These are phyloP conservation scores for Colletotrichum australisinense DNA, from an alignment of 2,329 filamentous ascomycete genomes.

Conservation along the genomic window DNA sequence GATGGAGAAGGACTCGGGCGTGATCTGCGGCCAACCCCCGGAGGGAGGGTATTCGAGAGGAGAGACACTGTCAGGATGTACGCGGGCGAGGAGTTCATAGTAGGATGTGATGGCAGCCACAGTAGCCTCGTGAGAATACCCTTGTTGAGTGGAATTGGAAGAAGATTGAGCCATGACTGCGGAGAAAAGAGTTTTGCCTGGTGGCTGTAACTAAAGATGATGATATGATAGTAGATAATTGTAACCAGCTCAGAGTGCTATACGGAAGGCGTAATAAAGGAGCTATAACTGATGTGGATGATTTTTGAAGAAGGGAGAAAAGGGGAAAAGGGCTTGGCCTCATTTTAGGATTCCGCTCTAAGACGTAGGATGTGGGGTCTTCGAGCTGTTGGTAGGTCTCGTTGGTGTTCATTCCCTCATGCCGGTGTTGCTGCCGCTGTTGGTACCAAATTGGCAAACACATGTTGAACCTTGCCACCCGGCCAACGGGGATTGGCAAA, in stretches of 20 bases:
- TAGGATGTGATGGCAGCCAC: not conserved
- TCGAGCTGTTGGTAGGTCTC: not conserved
- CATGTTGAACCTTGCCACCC: not conserved
- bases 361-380: not conserved
- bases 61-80: not conserved
- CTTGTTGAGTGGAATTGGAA: not conserved
- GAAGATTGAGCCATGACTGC: not conserved
- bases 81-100: not conserved
- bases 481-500: not conserved
- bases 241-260: not conserved
- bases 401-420: not conserved
- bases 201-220: not conserved
- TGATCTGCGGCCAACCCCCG: slow-evolving; percentile 33
- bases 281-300: not conserved
- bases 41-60: not conserved
- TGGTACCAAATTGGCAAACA: not conserved
- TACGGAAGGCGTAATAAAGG: not conserved
- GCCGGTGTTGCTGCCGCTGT: not conserved
- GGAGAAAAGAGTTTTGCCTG: not conserved
- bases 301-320: not conserved
- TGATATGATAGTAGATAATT: not conserved
- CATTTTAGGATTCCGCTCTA: not conserved
- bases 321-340: not conserved
- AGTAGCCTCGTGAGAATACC: not conserved
- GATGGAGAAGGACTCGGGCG: slow-evolving; percentile 17